These are phyloP conservation scores for Pneumocystis oryctolagi DNA, from an alignment of 1,139 yeast genomes.

Conservation along the genomic window DNA sequence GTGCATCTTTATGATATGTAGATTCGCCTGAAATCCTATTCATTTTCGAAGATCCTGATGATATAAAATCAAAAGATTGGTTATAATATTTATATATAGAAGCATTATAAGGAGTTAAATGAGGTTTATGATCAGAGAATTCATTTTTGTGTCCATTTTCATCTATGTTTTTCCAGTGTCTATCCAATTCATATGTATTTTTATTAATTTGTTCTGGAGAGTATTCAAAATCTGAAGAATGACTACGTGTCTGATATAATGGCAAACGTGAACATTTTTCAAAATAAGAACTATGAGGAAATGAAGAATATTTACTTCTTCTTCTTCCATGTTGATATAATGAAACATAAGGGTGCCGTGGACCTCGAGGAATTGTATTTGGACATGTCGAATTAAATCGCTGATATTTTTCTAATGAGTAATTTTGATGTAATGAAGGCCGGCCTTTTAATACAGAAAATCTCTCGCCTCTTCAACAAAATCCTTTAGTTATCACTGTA, in stretches of 20 bases:
- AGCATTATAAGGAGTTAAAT: background rate
- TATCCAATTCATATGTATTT: background rate
- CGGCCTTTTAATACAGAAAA: background rate
- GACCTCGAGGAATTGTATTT: background rate
- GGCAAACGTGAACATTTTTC: background rate
- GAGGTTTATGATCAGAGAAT: background rate
- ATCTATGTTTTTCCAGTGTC: background rate
- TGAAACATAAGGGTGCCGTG: background rate
- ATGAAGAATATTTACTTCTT: background rate
- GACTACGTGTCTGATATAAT: background rate
- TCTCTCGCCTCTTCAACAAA: background rate
- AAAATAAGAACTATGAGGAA: background rate
- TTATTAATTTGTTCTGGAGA: background rate
- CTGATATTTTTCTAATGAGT: background rate
- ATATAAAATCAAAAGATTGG: background rate
- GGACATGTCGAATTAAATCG: background rate
- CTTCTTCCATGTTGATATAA: background rate
- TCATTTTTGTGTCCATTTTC: background rate
- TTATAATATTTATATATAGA: background rate
- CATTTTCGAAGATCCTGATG: background rate
- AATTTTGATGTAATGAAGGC: background rate
- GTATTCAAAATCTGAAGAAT: background rate
- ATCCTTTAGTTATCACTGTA: background rate
- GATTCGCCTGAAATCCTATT: background rate
- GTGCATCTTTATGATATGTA: background rate